These are phyloP conservation scores for Liquidambar formosana DNA, from an alignment of 164 flowering plant species.

Conservation along the genomic window DNA sequence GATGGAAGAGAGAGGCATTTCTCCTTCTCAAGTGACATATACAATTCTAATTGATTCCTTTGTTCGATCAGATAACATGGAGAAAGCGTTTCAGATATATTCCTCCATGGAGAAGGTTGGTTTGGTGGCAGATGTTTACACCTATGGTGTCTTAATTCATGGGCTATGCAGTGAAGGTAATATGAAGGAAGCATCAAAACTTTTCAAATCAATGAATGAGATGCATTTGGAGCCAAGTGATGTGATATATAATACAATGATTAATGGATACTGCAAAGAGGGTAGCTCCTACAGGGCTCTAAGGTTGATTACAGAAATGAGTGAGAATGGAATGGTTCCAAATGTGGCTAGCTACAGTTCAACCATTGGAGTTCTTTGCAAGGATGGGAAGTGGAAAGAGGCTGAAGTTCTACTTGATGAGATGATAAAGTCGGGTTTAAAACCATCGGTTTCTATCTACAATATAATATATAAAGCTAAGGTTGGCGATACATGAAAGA, in stretches of 20 bases:
- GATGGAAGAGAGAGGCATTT: slow-evolving; percentile 68
- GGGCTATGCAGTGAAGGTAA: slow-evolving; percentile 65
- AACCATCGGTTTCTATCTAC: slow-evolving; percentile 41
- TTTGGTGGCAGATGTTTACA: slow-evolving; percentile 52
- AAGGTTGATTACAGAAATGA: slow-evolving; percentile 61
- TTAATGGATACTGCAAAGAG: slow-evolving; percentile 69
- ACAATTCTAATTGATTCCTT: slow-evolving; percentile 61
- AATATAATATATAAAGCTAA: slow-evolving; percentile 44
- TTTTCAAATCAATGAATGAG: slow-evolving; percentile 51
- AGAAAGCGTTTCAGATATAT: slow-evolving; percentile 49
- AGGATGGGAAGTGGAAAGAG: slow-evolving; percentile 59
- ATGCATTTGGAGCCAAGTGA: slow-evolving; percentile 51
- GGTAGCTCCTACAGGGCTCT: slow-evolving; percentile 68
- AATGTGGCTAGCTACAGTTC: slow-evolving; percentile 57
- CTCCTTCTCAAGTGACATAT: slow-evolving; percentile 63
- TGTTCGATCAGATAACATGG: slow-evolving; percentile 49
- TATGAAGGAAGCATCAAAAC: slow-evolving; percentile 70
- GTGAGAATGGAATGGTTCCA: slow-evolving; percentile 55
- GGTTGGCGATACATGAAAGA: neutral
- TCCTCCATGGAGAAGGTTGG: slow-evolving; percentile 57
- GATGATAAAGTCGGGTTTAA: slow-evolving; percentile 49
- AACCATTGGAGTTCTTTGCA: slow-evolving; percentile 58
- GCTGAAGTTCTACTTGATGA: slow-evolving; percentile 49
- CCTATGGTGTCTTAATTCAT: slow-evolving; percentile 58
- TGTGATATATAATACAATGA: slow-evolving; percentile 67